Conservation (phyloP, 169 alveolate species). For the Eimeria tenella region DNA sequence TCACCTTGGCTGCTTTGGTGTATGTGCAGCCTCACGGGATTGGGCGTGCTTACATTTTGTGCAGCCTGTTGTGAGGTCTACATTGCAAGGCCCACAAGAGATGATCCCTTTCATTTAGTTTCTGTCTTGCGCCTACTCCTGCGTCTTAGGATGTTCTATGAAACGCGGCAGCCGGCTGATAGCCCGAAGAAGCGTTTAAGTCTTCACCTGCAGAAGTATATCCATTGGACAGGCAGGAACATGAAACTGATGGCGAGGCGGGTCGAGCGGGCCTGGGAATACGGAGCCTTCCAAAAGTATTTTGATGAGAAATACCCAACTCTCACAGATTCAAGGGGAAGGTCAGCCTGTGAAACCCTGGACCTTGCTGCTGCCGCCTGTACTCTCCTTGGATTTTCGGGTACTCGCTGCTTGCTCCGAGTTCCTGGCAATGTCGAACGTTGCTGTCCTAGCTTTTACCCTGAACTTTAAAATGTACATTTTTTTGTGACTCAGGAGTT, state of each 20-base stretch:
- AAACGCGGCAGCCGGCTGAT: constrained; percentile 76
- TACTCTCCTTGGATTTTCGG: neutral
- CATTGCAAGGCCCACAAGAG: too few relatives aligned
- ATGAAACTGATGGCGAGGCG: constrained; percentile 87
- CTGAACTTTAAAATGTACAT: too few relatives aligned
- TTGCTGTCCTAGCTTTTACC: neutral
- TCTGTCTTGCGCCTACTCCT: neutral
- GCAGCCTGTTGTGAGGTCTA: too few relatives aligned
- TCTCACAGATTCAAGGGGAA: constrained; percentile 71
- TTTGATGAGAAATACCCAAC: constrained; percentile 75
- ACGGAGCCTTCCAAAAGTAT: constrained; percentile 87
- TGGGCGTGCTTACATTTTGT: too few relatives aligned
- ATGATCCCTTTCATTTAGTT: neutral
- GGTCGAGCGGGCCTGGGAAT: constrained; percentile 90
- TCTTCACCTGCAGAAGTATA: constrained; percentile 72
- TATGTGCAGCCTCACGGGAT: too few relatives aligned
- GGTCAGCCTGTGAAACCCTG: constrained; percentile 38
- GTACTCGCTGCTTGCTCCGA: neutral
- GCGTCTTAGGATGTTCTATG: constrained; percentile 76
- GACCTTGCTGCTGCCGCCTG: neutral
- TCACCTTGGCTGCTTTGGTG: too few relatives aligned
- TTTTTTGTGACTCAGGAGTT: constrained; percentile 44
- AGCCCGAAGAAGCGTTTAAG: constrained; percentile 71
- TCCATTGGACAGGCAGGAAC: constrained; percentile 83
- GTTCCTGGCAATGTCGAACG: neutral